Evolutionary conservation across 75 land plant genomes (phyloP), one percentile per base, ranked within the genome.

Genomic region (Cunninghamia lanceolata): DNA sequence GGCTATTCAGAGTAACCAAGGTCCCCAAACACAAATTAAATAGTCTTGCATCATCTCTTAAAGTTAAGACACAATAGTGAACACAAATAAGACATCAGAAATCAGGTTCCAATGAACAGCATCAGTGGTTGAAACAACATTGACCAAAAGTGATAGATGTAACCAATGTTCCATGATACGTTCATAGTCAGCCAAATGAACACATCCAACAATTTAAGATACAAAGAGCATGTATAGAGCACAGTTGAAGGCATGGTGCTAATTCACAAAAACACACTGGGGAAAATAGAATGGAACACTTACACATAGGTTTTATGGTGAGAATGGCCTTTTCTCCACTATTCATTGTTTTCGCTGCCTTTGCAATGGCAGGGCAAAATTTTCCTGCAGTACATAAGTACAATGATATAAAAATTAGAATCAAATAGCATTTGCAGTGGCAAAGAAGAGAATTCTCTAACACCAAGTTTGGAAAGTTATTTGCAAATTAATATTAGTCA

Each of bases 301-400:
- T 89, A 93, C 94, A 91, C 83, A 84, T 17, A 35, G 94, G 94
- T 80, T 66, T 63, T 74, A 93, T 91, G 13, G 86, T 88, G 56
- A 93, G 59, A 46, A 84, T n/a, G 21, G 79, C 92, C 25, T 86
- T 88, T 86, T 93, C 94, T 30, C 89, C 94, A 78, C 70, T 93
- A 80, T 83, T 91, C 94, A 93, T 93, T n/a, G 89, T 93, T 53
- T 88, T 89, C 71, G 91, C 91, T 25, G 93, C 89, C 78, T 86
- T 86, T 59, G 81, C 85, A 68, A 93, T 87, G 78, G 94, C 94
- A 82, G 89, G 93, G 76, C 94, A 93, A 35, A 91, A 86, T 59
- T 86, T 84, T 36, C 93, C 94, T 91, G 84, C 85, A 85, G 39
- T 52, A 85, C 42, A 43, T 7, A 68, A 28, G n/a, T 53, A 28